Percentiles rank a stretch among this genome's conserved stretches.
Conservation (phyloP, 345 rosid species). For the Adansonia digitata region DNA sequence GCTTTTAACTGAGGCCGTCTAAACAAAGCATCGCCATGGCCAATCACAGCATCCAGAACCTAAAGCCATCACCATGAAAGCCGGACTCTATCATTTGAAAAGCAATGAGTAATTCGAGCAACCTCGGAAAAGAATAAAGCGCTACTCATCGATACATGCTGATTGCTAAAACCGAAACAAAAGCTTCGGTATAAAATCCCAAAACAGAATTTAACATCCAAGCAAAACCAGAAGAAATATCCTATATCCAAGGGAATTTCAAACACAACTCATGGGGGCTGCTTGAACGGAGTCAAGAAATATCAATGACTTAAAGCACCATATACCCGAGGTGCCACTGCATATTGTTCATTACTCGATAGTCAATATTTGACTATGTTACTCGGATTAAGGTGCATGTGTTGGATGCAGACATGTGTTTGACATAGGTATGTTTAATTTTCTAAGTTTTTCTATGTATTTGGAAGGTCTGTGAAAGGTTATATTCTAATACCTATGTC, state of each 20-base stretch:
- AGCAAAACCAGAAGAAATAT: background rate
- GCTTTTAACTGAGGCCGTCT: conserved; percentile 84
- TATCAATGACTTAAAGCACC: background rate
- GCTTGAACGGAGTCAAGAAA: background rate
- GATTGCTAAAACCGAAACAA: background rate
- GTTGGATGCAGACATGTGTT: no score
- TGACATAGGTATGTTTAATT: no score
- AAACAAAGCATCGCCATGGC: conserved; percentile 63
- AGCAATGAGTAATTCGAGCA: background rate
- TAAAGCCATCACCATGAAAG: conserved; percentile 15
- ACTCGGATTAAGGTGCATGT: no score
- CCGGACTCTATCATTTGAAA: background rate
- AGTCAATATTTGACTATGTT: no score
- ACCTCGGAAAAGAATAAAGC: background rate
- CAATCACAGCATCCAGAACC: conserved; percentile 72
- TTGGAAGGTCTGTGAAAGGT: no score
- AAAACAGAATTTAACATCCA: background rate
- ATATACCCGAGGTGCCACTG: background rate
- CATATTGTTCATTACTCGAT: background rate
- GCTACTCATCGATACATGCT: background rate
- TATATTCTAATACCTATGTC: no score
- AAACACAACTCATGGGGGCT: background rate
- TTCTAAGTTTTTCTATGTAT: no score
- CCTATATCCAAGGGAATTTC: background rate
- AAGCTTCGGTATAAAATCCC: background rate